Evolutionary conservation across 768 basidiomycete genomes (phyloP).

Genomic region (Leccinum pellstonianum): DNA sequence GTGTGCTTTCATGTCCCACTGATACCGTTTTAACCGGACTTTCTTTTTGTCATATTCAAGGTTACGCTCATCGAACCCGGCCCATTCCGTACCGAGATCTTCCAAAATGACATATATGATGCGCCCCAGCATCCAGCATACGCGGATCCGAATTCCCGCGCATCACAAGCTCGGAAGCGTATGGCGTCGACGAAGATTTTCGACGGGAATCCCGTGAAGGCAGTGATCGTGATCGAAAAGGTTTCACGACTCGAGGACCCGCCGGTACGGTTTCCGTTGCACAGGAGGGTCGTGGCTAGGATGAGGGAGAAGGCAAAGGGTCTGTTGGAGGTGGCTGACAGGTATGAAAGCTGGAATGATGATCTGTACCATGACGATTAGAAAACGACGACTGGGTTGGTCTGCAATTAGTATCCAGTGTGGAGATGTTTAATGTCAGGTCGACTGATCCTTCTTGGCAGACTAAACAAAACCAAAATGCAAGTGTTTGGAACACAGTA

Average conservation of each 20-base stretch:
- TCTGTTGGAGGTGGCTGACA: conserved; percentile 10
- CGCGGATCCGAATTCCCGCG: conserved; percentile 3
- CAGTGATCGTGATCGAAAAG: conserved; percentile 16
- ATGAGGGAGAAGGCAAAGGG: conserved; percentile 16
- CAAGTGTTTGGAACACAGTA: no score
- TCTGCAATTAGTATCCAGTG: conserved; percentile 12
- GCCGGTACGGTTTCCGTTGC: conserved; percentile 17
- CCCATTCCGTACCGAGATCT: conserved; percentile 16
- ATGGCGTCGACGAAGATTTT: background rate
- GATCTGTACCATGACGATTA: conserved; percentile 14
- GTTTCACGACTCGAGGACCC: conserved; percentile 14
- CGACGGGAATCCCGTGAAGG: conserved; percentile 18
- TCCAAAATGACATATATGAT: background rate
- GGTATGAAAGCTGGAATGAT: conserved; percentile 18
- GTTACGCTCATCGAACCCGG: conserved; percentile 21
- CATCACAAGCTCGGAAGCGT: conserved; percentile 4
- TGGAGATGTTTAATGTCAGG: background rate
- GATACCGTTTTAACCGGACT: background rate
- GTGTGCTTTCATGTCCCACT: background rate
- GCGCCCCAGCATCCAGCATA: conserved; percentile 23
- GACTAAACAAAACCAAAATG: background rate
- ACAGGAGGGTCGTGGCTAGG: conserved; percentile 3
- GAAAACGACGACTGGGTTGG: background rate
- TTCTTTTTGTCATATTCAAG: background rate
- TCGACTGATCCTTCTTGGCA: background rate